phyloP scores from a whole-genome alignment of 2,329 filamentous ascomycete species.

The Neonectria punicea region DNA sequence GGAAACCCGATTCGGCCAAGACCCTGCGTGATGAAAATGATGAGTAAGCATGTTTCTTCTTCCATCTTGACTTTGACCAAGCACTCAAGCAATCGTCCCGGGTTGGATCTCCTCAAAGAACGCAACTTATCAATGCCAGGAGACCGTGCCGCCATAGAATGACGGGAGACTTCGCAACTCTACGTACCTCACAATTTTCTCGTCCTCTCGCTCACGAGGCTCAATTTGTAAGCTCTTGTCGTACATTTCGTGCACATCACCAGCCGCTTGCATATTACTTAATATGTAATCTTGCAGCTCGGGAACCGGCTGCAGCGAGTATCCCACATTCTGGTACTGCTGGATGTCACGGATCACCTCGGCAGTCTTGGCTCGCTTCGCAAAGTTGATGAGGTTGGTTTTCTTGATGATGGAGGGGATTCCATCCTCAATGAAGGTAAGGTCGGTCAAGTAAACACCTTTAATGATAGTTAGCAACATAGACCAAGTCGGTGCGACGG shows the following conservation, averaged over 20 bases:
- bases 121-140: constrained; percentile 33
- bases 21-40: constrained; percentile 56
- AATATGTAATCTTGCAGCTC: constrained; percentile 97
- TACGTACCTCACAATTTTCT: constrained; percentile 97
- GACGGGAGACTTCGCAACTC: constrained; percentile 42
- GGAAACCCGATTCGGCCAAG: constrained; percentile 69
- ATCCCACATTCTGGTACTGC: constrained; percentile 98
- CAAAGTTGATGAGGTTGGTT: constrained; percentile 97
- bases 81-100: neutral
- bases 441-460: constrained; percentile 96
- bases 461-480: neutral
- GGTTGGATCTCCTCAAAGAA: constrained; percentile 16
- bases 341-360: constrained; percentile 99
- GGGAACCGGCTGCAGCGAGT: constrained; percentile 85
- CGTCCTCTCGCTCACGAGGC: constrained; percentile 94
- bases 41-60: constrained; percentile 35
- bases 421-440: constrained; percentile 98
- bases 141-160: constrained; percentile 33
- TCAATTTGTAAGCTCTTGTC: constrained; percentile 95
- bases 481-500: neutral
- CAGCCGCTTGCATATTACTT: constrained; percentile 93
- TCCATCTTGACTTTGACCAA: constrained; percentile 17
- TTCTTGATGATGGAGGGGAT: constrained; percentile 97
- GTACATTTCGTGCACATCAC: constrained; percentile 99
- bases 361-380: constrained; percentile 96